Evolutionary conservation across 2,329 filamentous ascomycete genomes (phyloP), one percentile per base, ranked within the genome.

Genomic region (Calonectria leucothoes): DNA sequence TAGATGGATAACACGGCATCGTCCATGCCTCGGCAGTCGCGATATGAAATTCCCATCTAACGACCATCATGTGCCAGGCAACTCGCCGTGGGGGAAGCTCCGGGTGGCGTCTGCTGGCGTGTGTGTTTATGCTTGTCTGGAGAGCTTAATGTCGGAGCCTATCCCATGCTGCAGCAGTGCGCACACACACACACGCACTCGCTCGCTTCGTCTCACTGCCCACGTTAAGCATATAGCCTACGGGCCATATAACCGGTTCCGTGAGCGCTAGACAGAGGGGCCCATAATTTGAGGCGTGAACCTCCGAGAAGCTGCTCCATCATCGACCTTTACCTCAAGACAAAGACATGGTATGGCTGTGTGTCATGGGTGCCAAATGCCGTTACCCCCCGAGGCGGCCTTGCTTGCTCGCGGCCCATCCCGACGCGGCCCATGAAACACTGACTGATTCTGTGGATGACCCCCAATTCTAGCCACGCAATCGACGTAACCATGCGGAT

Each of bases 121-220:
- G 23, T 61, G 23, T 29, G 55, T 61, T 61, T 61, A 61, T 61
- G 55, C 55, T 61, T 61, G 55, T 61, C 55, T 35, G 35, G 35
- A 35, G 25, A 61, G 55, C 55, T 61, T 61, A 39, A 61, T 61
- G 55, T 61, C 55, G 25, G 55, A 25, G 23, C 55, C 55, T 39
- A 61, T 39, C n/a, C 55, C 33, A 27, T 55, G 51, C 11, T 6
- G 35, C 35, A 23, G 23, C 35, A 39, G 33, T n/a, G n/a, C n/a
- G 42, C 42, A 45, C 42, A 45, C 42, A 45, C 20, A 23, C 55
- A 10, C 52, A n/a, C n/a, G n/a, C n/a, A n/a, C n/a, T n/a, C n/a
- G n/a, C n/a, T n/a, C n/a, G n/a, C n/a, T n/a, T 23, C 55, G 23
- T 29, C 23, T 39, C 33, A 29, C 55, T 61, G 37, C 33, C 55